Percentiles rank a stretch among this genome's conserved stretches.
phyloP scores from a whole-genome alignment of 1,284 basidiomycete genomes.

The Microbotryum violaceum region DNA sequence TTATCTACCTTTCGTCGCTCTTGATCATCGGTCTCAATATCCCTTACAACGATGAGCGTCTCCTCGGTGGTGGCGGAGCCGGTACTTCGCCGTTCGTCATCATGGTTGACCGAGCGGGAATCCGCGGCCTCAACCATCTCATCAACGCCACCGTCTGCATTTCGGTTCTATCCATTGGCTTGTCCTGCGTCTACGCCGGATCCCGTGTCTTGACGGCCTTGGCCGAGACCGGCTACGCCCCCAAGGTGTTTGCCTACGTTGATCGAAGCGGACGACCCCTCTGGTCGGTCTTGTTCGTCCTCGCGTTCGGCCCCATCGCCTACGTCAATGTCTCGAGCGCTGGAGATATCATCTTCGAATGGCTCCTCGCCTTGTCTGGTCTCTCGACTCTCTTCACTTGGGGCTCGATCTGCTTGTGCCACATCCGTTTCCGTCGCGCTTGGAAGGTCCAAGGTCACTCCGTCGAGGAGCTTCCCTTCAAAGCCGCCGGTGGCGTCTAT shows the following conservation, averaged over 20 bases:
- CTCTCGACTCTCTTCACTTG: constrained; percentile 49
- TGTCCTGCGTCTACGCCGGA: constrained; percentile 42
- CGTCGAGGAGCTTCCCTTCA: constrained; percentile 47
- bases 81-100: constrained; percentile 49
- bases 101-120: constrained; percentile 42
- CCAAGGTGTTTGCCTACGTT: constrained; percentile 44
- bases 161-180: constrained; percentile 42
- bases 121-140: constrained; percentile 45
- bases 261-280: constrained; percentile 49
- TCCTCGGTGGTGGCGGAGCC: constrained; percentile 41
- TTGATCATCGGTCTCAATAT: constrained; percentile 52
- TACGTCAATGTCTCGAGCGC: constrained; percentile 35
- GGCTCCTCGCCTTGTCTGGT: constrained; percentile 48
- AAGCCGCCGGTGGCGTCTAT: constrained; percentile 45
- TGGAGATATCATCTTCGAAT: constrained; percentile 36
- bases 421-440: constrained; percentile 45
- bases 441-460: constrained; percentile 47
- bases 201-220: constrained; percentile 40
- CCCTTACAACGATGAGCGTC: constrained; percentile 38
- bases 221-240: constrained; percentile 34
- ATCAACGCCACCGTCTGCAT: constrained; percentile 9
- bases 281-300: constrained; percentile 41
- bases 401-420: constrained; percentile 31
- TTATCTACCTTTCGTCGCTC: constrained; percentile 52
- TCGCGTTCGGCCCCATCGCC: constrained; percentile 42